These are phyloP conservation scores for Skeletonema costatum DNA, from an alignment of 108 stramenopile species.

Conservation along the genomic window DNA sequence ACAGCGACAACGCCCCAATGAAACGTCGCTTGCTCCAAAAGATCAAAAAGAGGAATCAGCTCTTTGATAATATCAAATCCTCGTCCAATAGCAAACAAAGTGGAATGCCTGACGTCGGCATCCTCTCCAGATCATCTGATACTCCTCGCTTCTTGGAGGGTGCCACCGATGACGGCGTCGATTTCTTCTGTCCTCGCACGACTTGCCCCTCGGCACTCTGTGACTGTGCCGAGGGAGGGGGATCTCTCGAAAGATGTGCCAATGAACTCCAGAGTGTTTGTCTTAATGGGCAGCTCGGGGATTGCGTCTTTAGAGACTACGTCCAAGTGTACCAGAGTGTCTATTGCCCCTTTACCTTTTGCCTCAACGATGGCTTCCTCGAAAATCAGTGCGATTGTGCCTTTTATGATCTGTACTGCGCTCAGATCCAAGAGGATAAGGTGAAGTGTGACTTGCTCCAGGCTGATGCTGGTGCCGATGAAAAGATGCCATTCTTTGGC, in stretches of 20 bases:
- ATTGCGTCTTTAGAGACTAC: constrained; percentile 43
- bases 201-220: constrained; percentile 46
- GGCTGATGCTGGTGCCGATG: constrained; percentile 12
- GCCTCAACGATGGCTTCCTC: constrained; percentile 39
- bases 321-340: constrained; percentile 35
- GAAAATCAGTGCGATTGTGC: constrained; percentile 52
- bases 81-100: not conserved
- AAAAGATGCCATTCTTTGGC: constrained; percentile 49
- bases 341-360: constrained; percentile 37
- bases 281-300: constrained; percentile 21
- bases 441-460: not conserved
- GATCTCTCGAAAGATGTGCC: constrained; percentile 42
- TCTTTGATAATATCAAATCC: not conserved
- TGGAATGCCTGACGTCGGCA: constrained; percentile 23
- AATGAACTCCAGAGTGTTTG: constrained; percentile 39
- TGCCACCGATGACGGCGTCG: constrained; percentile 1
- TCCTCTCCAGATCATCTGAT: constrained; percentile 8
- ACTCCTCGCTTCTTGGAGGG: constrained; percentile 39
- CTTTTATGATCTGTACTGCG: constrained; percentile 47
- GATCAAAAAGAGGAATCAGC: constrained; percentile 10
- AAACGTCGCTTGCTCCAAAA: constrained; percentile 22
- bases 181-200: constrained; percentile 44
- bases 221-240: constrained; percentile 45
- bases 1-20: not conserved
- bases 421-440: not conserved